Percentiles rank a stretch among this genome's conserved stretches.
Evolutionary conservation across 306 rosid species (phyloP).

Genomic region (Cyamopsis tetragonoloba): DNA sequence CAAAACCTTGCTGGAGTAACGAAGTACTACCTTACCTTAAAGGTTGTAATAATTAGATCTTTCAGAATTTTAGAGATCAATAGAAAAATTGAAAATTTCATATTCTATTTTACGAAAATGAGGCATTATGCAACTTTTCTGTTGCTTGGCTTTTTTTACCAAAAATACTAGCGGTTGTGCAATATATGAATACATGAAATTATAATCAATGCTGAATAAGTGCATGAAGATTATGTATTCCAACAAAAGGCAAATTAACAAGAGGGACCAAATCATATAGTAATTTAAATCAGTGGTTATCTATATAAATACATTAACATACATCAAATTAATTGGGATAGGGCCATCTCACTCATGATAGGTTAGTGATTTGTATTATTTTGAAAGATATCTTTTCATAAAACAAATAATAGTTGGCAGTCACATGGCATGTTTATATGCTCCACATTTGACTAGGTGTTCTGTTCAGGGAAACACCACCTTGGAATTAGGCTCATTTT

Average conservation of each 20-base stretch:
- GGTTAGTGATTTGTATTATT: slow-evolving; percentile 22
- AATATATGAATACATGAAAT: background rate
- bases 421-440: slow-evolving; percentile 75
- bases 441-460: slow-evolving; percentile 46
- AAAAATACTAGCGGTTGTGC: background rate
- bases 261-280: background rate
- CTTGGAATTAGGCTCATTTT: slow-evolving; percentile 34
- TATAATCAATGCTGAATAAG: background rate
- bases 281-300: slow-evolving; percentile 13
- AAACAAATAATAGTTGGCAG: slow-evolving; percentile 47
- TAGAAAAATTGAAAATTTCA: background rate
- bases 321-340: slow-evolving; percentile 19
- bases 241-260: background rate
- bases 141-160: background rate
- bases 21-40: background rate
- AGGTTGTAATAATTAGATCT: background rate
- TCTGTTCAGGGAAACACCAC: slow-evolving; percentile 53
- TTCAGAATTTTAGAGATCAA: background rate
- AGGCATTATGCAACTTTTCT: background rate
- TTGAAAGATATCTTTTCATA: slow-evolving; percentile 22
- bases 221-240: slow-evolving; percentile 11
- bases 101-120: background rate
- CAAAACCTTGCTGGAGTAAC: background rate
- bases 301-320: slow-evolving; percentile 12
- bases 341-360: slow-evolving; percentile 32